phyloP scores from a whole-genome alignment of 805 yeast species.

The Schwanniomyces polymorphus region DNA sequence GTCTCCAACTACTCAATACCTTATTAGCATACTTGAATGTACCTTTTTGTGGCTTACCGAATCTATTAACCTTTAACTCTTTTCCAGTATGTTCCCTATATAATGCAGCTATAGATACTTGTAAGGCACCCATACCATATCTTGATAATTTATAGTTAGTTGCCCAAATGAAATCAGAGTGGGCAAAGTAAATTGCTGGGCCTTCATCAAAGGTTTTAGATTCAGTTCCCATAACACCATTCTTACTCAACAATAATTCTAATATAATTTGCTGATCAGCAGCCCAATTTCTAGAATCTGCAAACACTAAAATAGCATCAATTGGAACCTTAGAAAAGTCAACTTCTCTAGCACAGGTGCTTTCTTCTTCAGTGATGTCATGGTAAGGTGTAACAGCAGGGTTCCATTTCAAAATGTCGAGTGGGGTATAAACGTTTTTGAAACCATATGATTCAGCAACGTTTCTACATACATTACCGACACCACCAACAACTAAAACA shows the following conservation, averaged over 20 bases:
- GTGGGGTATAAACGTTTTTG: constrained; percentile 76
- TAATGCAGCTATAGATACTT: constrained; percentile 82
- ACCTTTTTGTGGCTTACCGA: constrained; percentile 88
- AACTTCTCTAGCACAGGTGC: constrained; percentile 48
- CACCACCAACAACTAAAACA: constrained; percentile 87
- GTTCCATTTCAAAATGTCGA: constrained; percentile 82
- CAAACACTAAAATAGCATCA: constrained; percentile 85
- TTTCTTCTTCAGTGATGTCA: constrained; percentile 71
- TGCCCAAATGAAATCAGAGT: constrained; percentile 92
- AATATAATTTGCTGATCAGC: constrained; percentile 88
- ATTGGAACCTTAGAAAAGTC: constrained; percentile 70
- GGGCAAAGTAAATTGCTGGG: constrained; percentile 84
- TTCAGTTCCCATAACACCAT: constrained; percentile 84
- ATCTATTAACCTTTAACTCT: constrained; percentile 75
- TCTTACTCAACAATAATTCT: constrained; percentile 72
- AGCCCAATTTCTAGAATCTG: constrained; percentile 92
- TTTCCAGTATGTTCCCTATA: constrained; percentile 83
- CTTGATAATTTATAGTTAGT: constrained; percentile 79
- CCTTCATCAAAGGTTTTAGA: constrained; percentile 72
- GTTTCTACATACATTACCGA: constrained; percentile 78
- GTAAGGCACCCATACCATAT: constrained; percentile 94
- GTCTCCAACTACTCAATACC: constrained; percentile 75
- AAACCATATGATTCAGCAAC: constrained; percentile 86
- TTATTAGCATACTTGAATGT: constrained; percentile 83
- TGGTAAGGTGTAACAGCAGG: constrained; percentile 87